phyloP scores from a whole-genome alignment of 257 asterid species.

The Solanum ossicruentum region DNA sequence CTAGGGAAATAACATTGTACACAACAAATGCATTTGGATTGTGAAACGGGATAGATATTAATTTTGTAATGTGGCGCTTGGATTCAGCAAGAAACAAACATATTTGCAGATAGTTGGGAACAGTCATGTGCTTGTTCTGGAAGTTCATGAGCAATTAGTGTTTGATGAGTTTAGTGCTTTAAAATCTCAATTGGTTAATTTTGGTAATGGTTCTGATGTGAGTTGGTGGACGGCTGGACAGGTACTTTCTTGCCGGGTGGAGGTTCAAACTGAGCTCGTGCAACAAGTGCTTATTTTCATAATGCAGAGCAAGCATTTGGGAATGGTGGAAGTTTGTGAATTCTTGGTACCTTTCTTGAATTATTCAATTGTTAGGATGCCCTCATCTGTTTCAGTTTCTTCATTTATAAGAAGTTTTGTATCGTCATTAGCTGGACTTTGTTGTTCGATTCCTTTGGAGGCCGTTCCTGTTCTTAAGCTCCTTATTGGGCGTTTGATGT shows the following conservation, averaged over 20 bases:
- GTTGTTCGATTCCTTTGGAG: constrained; percentile 62
- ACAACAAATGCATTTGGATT: not conserved
- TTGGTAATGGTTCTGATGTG: not conserved
- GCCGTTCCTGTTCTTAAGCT: constrained; percentile 61
- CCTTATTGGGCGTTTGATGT: constrained; percentile 44
- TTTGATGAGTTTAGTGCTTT: not conserved
- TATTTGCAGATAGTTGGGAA: not conserved
- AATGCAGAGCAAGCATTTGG: constrained; percentile 49
- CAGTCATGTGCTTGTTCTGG: not conserved
- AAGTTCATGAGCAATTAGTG: not conserved
- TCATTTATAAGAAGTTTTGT: constrained; percentile 43
- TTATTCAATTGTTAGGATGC: constrained; percentile 40
- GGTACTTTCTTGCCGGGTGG: constrained; percentile 60
- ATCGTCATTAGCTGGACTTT: constrained; percentile 52
- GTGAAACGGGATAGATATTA: not conserved
- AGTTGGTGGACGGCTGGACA: constrained; percentile 10
- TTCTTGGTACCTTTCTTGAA: constrained; percentile 73
- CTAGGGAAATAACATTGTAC: not conserved
- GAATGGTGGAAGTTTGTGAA: constrained; percentile 65
- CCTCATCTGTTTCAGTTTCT: constrained; percentile 24
- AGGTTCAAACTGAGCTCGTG: constrained; percentile 61
- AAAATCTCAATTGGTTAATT: not conserved
- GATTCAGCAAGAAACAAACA: not conserved
- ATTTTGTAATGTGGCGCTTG: not conserved
- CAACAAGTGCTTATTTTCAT: constrained; percentile 58